phyloP scores from a whole-genome alignment of 345 rosid species.

The Populus pruinosa region DNA sequence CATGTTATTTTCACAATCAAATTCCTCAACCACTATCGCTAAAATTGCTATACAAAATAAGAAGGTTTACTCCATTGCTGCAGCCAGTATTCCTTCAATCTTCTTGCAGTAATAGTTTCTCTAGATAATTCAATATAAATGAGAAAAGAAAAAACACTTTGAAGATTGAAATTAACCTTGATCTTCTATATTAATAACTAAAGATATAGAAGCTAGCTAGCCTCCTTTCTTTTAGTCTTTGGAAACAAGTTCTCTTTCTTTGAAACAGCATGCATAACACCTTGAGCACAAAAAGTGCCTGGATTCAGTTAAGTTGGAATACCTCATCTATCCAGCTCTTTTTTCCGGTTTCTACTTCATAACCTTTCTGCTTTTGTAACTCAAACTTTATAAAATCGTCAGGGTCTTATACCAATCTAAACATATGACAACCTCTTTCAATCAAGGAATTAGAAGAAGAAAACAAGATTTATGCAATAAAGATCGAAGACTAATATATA shows the following conservation, averaged over 20 bases:
- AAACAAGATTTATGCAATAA: background rate
- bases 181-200: background rate
- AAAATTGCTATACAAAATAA: too few relatives aligned
- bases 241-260: constrained; percentile 19
- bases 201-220: background rate
- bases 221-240: constrained; percentile 7
- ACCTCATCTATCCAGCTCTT: background rate
- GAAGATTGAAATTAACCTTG: too few relatives aligned
- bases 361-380: constrained; percentile 4
- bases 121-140: background rate
- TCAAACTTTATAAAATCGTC: constrained; percentile 24
- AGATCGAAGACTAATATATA: background rate
- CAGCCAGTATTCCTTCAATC: background rate
- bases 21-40: too few relatives aligned
- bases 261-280: constrained; percentile 22
- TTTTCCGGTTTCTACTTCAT: constrained; percentile 7
- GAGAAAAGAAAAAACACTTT: background rate
- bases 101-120: background rate
- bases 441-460: too few relatives aligned
- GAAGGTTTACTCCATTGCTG: too few relatives aligned
- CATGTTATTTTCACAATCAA: too few relatives aligned
- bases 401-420: constrained; percentile 1
- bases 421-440: background rate
- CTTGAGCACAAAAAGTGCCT: constrained; percentile 36
- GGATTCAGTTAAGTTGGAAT: constrained; percentile 10